Conservation (phyloP, 768 basidiomycete genomes). For the Boletus tylopilopsis region DNA sequence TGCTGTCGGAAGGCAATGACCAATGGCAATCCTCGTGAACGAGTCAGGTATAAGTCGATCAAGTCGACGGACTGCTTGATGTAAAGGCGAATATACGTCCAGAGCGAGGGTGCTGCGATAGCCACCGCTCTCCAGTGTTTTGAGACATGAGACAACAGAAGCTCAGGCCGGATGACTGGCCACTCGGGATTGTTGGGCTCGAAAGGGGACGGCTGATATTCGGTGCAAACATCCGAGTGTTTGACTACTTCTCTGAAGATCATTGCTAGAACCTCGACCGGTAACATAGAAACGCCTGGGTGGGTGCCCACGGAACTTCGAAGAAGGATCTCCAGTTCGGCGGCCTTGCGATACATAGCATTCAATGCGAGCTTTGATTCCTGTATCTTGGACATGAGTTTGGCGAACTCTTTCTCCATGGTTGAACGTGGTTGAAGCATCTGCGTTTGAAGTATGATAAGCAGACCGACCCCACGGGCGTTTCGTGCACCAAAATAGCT, state of each 20-base stretch:
- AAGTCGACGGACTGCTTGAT: conserved; percentile 26
- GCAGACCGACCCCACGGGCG: neutral
- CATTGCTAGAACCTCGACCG: conserved; percentile 26
- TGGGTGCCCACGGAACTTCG: neutral
- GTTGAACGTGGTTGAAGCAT: conserved; percentile 6
- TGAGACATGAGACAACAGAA: conserved; percentile 41
- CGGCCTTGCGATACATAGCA: conserved; percentile 19
- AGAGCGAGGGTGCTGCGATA: conserved; percentile 36
- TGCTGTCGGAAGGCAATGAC: conserved; percentile 22
- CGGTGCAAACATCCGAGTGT: conserved; percentile 1
- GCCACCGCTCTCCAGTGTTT: conserved; percentile 40
- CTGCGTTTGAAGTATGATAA: neutral
- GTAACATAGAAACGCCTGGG: conserved; percentile 18
- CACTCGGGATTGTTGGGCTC: conserved; percentile 7
- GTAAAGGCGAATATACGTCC: conserved; percentile 32
- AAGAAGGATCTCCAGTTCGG: conserved; percentile 9
- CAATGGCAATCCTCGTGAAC: conserved; percentile 25
- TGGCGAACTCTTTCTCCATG: conserved; percentile 13
- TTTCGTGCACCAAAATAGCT: neutral
- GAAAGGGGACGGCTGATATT: neutral
- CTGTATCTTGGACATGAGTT: conserved; percentile 19
- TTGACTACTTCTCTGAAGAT: conserved; percentile 20
- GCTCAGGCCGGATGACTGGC: conserved; percentile 20
- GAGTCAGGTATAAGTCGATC: conserved; percentile 25
- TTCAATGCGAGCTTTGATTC: conserved; percentile 17